Conservation (phyloP, 2,329 filamentous ascomycete genomes). For the Fusarium keratoplasticum region DNA sequence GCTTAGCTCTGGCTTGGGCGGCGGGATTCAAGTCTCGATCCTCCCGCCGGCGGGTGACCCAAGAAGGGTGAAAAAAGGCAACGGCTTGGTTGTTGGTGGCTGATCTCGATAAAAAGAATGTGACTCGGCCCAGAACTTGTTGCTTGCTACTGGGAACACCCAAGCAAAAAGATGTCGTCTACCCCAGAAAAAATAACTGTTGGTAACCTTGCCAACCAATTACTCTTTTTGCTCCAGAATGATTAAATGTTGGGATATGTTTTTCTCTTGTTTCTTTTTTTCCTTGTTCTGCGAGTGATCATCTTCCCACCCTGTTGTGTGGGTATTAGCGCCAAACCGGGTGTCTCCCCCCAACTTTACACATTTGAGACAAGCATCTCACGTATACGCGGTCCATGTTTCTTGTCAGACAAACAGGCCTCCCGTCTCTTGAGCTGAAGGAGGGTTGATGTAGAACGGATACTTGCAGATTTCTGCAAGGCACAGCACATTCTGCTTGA, state of each 20-base stretch:
- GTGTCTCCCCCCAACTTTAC: not conserved
- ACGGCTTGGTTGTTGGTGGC: not conserved
- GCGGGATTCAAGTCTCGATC: conserved; percentile 2
- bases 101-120: not conserved
- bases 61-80: not conserved
- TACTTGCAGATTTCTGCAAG: conserved; percentile 11
- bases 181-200: not conserved
- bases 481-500: conserved; percentile 1
- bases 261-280: not conserved
- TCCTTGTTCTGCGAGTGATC: not conserved
- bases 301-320: not conserved
- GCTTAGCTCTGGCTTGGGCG: not conserved
- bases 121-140: not conserved
- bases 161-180: not conserved
- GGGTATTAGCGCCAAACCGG: not conserved
- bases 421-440: not conserved
- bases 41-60: not conserved
- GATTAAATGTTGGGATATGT: not conserved
- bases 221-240: not conserved
- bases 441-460: not conserved
- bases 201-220: not conserved
- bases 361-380: not conserved
- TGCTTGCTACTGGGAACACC: not conserved
- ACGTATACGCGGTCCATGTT: not conserved
- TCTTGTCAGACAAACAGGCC: not conserved